Base-by-base conservation (phyloP, 768 basidiomycete species). In the Coprinellus aureogranulatus region DNA sequence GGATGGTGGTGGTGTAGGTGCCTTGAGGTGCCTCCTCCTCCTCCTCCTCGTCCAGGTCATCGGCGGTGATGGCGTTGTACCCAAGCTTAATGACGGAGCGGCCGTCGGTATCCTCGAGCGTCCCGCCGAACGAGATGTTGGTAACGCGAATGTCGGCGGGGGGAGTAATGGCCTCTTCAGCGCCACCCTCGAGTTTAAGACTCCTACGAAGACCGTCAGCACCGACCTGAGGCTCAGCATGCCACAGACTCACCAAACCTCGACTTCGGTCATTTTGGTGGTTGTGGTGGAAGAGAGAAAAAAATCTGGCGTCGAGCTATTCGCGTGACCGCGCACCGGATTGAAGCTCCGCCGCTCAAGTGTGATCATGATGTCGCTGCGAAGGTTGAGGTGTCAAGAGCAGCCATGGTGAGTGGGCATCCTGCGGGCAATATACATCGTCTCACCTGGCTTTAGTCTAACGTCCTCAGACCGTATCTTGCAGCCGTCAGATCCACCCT, bases 401-500 rank as follows among this genome's bases (percentile, higher is more conserved):
- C 26, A 56, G 30, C 63, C 62, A 86, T 86, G 85, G 85, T 85
- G 70, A 73, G 83, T 64, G 16, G 18, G 22, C 11, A 40, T 20
- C 47, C 46, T 34, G 42, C 37, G 45, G 22, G 25, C n/a, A 16
- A 23, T 42, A n/a, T 8, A n/a, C 23, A 44, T 3, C n/a, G 34
- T 16, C 50, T 34, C 46, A 26, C 26, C 34, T 53, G 23, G 6
- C 26, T 2, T n/a, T 64, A 98, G 96, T 96, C 96, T 1, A 97
- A 98, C 79, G 90, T 92, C 5, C 81, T 98, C 46, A 83, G 96
- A 68, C 95, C 96, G 2, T 98, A 99, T 74, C 88, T 99, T 54
- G 90, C 92, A 23, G 94, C 94, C 20, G 97, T 99, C 55, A 82
- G 97, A 62, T 93, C 93, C 5, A 97, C 97, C 23, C 80, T 99